A percentile compares a stretch with the other conserved stretches of the same genome.
phyloP scores from a whole-genome alignment of 441 rosid genomes.

The Mallotus japonicus region DNA sequence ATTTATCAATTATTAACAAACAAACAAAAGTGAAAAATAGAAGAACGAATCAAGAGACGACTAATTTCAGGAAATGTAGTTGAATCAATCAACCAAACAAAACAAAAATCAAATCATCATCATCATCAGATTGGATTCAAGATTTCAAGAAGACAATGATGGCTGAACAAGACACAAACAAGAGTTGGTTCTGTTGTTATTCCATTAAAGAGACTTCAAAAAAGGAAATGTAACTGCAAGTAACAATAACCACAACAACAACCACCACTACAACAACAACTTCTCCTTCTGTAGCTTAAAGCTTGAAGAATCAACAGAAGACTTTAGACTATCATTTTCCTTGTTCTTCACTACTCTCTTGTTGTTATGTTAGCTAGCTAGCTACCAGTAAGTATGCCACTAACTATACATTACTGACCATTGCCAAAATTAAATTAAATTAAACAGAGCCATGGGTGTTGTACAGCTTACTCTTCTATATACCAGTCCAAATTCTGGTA shows the following conservation, averaged over 20 bases:
- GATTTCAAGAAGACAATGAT: constrained; percentile 1
- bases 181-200: not conserved
- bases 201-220: too few relatives aligned
- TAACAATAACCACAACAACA: not conserved
- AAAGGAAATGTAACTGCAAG: constrained; percentile 9
- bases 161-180: constrained; percentile 13
- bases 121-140: not conserved
- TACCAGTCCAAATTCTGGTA: not conserved
- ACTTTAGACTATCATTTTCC: constrained; percentile 45
- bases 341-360: constrained; percentile 48
- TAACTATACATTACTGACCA: not conserved
- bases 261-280: constrained; percentile 36
- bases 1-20: not conserved
- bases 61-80: not conserved
- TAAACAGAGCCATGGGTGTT: too few relatives aligned
- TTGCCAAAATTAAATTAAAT: too few relatives aligned
- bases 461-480: not conserved
- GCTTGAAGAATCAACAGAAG: not conserved
- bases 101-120: not conserved
- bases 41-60: not conserved
- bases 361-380: not conserved
- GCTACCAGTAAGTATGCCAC: not conserved
- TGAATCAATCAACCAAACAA: not conserved
- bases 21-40: not conserved
- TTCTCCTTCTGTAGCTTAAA: not conserved